phyloP scores from a whole-genome alignment of 352 stramenopile genomes.

The Phytopythium vexans region DNA sequence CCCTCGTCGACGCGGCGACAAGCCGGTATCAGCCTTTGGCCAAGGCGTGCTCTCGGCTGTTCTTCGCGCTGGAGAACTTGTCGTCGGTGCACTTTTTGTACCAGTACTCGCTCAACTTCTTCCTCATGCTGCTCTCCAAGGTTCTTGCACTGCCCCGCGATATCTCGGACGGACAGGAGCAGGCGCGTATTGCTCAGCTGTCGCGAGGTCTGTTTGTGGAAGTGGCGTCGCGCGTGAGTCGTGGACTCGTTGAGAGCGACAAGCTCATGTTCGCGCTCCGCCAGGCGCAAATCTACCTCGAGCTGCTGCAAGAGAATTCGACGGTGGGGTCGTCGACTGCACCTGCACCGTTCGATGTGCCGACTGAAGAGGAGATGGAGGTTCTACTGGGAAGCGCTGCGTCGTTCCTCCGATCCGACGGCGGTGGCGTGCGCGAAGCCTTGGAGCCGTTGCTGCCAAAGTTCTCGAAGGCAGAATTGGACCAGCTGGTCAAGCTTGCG shows the following conservation, averaged over 20 bases:
- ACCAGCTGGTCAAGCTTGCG: slow-evolving; percentile 84
- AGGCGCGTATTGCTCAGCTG: slow-evolving; percentile 60
- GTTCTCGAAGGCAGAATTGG: slow-evolving; percentile 66
- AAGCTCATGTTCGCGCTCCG: slow-evolving; percentile 98
- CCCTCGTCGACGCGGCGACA: slow-evolving; percentile 87
- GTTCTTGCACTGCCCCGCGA: slow-evolving; percentile 71
- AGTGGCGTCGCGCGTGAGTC: slow-evolving; percentile 91
- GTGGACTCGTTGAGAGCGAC: slow-evolving; percentile 94
- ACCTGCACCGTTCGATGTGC: slow-evolving; percentile 46
- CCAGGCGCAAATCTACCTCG: slow-evolving; percentile 91
- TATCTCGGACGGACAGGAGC: slow-evolving; percentile 5
- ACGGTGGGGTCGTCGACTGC: slow-evolving; percentile 19
- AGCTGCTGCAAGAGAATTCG: slow-evolving; percentile 61
- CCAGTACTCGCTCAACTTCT: slow-evolving; percentile 98
- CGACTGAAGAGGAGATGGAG: slow-evolving; percentile 72
- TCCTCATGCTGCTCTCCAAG: slow-evolving; percentile 93
- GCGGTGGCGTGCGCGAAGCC: slow-evolving; percentile 32
- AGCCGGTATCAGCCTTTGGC: slow-evolving; percentile 96
- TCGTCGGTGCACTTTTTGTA: slow-evolving; percentile 98
- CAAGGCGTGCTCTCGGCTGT: slow-evolving; percentile 81
- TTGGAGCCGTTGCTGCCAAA: slow-evolving; percentile 44
- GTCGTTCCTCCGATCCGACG: slow-evolving; percentile 44
- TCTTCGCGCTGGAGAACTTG: slow-evolving; percentile 93
- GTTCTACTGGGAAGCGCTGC: slow-evolving; percentile 56
- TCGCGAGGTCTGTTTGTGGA: slow-evolving; percentile 88